Conservation (phyloP, 257 asterid genomes). For the Cordia subcordata region DNA sequence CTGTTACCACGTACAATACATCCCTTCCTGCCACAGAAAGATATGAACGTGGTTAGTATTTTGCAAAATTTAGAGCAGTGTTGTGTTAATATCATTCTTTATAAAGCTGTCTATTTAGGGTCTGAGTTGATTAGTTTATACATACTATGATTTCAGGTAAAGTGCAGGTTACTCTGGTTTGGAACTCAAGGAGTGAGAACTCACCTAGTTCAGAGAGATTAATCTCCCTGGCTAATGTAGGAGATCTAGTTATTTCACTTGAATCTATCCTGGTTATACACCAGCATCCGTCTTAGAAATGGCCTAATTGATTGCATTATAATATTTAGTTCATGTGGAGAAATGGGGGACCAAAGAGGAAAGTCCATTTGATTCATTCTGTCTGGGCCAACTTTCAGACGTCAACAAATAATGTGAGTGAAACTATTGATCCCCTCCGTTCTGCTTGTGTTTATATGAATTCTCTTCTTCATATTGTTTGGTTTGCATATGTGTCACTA, state of each 20-base stretch:
- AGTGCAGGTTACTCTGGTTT: slow-evolving; percentile 91
- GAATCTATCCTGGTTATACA: slow-evolving; percentile 8
- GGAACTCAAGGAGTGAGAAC: slow-evolving; percentile 84
- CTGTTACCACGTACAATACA: slow-evolving; percentile 88
- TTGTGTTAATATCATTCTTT: neutral
- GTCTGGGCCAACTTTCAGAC: slow-evolving; percentile 97
- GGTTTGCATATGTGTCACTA: too few species aligned
- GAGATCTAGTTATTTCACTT: slow-evolving; percentile 20
- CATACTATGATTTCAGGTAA: slow-evolving; percentile 48
- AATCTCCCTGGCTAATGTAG: slow-evolving; percentile 72
- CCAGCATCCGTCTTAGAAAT: slow-evolving; percentile 12
- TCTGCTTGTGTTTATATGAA: neutral
- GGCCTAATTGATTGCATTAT: slow-evolving; percentile 22
- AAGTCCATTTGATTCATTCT: slow-evolving; percentile 73
- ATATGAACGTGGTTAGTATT: slow-evolving; percentile 68
- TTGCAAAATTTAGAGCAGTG: neutral
- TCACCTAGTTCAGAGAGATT: slow-evolving; percentile 57
- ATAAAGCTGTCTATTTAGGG: slow-evolving; percentile 4
- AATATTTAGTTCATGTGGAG: slow-evolving; percentile 63
- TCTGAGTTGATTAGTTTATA: slow-evolving; percentile 17
- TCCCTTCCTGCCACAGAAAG: slow-evolving; percentile 75
- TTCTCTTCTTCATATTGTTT: too few species aligned
- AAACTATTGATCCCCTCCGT: neutral
- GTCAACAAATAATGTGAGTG: slow-evolving; percentile 64
- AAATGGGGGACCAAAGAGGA: slow-evolving; percentile 62